A percentile compares a stretch with the other conserved stretches of the same genome.
Evolutionary conservation across 441 rosid genomes (phyloP).

Genomic region (Viola pubescens): DNA sequence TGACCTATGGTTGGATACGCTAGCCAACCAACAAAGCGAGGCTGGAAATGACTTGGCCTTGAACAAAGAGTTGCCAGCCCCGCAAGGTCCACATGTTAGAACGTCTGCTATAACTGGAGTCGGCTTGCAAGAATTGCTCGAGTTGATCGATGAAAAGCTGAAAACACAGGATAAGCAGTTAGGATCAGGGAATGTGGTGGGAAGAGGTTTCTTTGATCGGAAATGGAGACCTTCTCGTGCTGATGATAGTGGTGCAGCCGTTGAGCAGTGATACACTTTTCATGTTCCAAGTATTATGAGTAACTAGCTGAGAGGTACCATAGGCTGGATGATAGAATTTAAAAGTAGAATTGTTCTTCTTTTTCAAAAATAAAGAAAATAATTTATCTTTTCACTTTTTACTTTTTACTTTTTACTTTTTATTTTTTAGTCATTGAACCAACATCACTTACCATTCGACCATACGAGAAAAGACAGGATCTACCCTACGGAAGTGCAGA

Average conservation of each 20-base stretch:
- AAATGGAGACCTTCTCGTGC: conserved; percentile 74
- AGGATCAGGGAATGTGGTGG: conserved; percentile 28
- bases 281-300: no score
- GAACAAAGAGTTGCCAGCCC: conserved; percentile 20
- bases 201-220: conserved; percentile 31
- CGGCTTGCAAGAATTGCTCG: conserved; percentile 65
- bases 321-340: not conserved
- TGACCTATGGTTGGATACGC: conserved; percentile 26
- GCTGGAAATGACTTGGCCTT: conserved; percentile 5
- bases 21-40: conserved; percentile 22
- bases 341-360: not conserved
- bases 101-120: conserved; percentile 64
- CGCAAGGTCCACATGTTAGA: conserved; percentile 44
- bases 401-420: not conserved
- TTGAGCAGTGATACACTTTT: conserved; percentile 20
- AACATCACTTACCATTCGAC: not conserved
- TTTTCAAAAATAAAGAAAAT: not conserved
- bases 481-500: not conserved
- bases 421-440: not conserved
- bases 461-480: no score
- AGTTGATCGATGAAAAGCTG: conserved; percentile 52
- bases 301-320: conserved; percentile 1
- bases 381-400: not conserved
- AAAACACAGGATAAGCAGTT: conserved; percentile 32
- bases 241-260: conserved; percentile 31